These are phyloP conservation scores for Dactylis glomerata DNA, from an alignment of 176 grass and related monocot species.

Conservation along the genomic window DNA sequence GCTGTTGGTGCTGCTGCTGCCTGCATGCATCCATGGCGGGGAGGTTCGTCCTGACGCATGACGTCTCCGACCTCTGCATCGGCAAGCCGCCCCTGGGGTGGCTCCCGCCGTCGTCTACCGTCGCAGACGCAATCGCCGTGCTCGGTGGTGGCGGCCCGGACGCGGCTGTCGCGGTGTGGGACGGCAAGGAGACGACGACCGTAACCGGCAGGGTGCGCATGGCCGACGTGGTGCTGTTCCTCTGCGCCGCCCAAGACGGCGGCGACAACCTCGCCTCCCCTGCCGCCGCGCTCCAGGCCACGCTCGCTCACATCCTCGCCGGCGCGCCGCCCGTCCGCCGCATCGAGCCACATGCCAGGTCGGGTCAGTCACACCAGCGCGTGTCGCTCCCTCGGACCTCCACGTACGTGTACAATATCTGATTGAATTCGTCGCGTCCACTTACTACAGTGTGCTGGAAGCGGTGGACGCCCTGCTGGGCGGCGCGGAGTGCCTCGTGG, in stretches of 20 bases:
- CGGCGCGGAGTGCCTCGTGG: conserved; percentile 53
- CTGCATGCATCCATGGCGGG: conserved; percentile 41
- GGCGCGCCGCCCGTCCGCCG: conserved; percentile 23
- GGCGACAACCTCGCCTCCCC: conserved; percentile 36
- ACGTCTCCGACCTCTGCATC: conserved; percentile 95
- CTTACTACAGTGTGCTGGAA: conserved; percentile 41
- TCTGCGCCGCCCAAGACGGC: conserved; percentile 36
- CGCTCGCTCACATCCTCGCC: conserved; percentile 45
- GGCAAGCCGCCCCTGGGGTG: conserved; percentile 67
- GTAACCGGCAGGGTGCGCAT: conserved; percentile 43
- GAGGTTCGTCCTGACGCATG: conserved; percentile 38
- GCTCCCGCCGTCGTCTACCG: conserved; percentile 43
- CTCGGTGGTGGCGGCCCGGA: conserved; percentile 4
- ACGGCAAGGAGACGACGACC: background rate
- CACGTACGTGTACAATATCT: background rate
- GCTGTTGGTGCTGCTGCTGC: too few species aligned
- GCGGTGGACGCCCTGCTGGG: conserved; percentile 62
- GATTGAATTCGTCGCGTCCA: background rate
- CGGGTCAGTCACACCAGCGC: background rate
- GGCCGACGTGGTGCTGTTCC: conserved; percentile 65
- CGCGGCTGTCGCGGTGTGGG: conserved; percentile 47
- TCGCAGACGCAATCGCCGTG: conserved; percentile 35
- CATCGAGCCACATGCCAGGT: conserved; percentile 61
- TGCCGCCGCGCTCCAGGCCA: conserved; percentile 37
- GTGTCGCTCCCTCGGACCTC: background rate